Evolutionary conservation across 208 protist species (phyloP).

Genomic region (Herpetomonas samuelpessoai): DNA sequence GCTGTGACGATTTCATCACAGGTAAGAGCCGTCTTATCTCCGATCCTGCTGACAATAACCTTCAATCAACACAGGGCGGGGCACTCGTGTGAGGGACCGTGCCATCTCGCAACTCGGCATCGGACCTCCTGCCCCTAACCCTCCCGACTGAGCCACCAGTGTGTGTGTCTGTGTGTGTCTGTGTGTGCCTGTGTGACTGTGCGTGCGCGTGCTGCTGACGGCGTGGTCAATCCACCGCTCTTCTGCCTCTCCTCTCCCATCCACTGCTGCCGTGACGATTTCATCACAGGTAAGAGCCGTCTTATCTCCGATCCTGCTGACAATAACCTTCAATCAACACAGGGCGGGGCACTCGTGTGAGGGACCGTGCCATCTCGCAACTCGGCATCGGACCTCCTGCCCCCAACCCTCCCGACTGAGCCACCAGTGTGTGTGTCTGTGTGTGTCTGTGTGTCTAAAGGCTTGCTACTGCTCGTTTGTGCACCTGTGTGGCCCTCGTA

Average conservation of each 20-base stretch:
- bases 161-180: neutral
- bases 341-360: neutral
- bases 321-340: neutral
- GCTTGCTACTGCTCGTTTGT: neutral
- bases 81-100: neutral
- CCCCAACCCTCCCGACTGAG: neutral
- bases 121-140: neutral
- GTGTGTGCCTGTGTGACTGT: neutral
- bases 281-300: conserved; percentile 28
- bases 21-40: conserved; percentile 29
- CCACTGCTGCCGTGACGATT: conserved; percentile 20
- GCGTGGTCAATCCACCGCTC: neutral
- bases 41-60: neutral
- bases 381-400: neutral
- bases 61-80: neutral
- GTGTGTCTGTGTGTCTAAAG: neutral
- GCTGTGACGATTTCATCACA: conserved; percentile 21
- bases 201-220: neutral
- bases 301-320: conserved; percentile 8
- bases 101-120: neutral
- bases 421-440: neutral
- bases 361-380: neutral
- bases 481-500: too few relatives aligned
- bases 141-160: neutral
- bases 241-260: neutral